Base-by-base conservation (phyloP, 106 monocot species). In the Dendrobium chrysotoxum region DNA sequence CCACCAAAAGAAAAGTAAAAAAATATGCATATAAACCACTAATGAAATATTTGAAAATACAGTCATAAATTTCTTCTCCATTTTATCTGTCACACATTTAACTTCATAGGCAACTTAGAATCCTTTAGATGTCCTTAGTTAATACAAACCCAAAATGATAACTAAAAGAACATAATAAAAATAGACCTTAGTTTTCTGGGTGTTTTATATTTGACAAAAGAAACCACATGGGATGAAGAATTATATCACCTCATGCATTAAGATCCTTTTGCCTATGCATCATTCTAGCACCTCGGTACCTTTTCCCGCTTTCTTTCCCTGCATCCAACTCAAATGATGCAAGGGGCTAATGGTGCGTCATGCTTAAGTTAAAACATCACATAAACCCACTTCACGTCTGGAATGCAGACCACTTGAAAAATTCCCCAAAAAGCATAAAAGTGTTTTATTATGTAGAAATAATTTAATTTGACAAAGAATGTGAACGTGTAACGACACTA, bases 301-400 rank as follows among this genome's bases (percentile, higher is more conserved):
- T 3, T 70, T 31, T 70, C 70, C 70, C 35, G 31, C 70, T 70
- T 35, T 70, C 70, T 70, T 70, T 70, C 70, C 61, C 70, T 70
- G 70, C 1, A 70, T 70, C 70, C 13, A 70, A 70, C 70, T 70
- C 35, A 13, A 67, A 70, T 21, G 35, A 70, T 70, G 31, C 70
- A 70, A 70, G 70, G 16, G 70, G 70, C 70, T 70, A 70, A 70
- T 31, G 70, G 70, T 70, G 70, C 30, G 3, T 70, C 70, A 31
- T 35, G 70, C 35, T 35, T 1, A 65, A 25, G 64, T 65, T 10
- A 65, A 65, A 10, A 65, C 64, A 65, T 23, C 64, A 26, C 26
- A 0, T 25, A 5, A 68, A 31, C 17, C 35, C 28, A 70, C 28
- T 35, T 35, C 38, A 70, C 35, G 15, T 70, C 35, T 35, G 28